Evolutionary conservation across 129 eudicot species (phyloP).

Genomic region (Saposhnikovia divaricata): DNA sequence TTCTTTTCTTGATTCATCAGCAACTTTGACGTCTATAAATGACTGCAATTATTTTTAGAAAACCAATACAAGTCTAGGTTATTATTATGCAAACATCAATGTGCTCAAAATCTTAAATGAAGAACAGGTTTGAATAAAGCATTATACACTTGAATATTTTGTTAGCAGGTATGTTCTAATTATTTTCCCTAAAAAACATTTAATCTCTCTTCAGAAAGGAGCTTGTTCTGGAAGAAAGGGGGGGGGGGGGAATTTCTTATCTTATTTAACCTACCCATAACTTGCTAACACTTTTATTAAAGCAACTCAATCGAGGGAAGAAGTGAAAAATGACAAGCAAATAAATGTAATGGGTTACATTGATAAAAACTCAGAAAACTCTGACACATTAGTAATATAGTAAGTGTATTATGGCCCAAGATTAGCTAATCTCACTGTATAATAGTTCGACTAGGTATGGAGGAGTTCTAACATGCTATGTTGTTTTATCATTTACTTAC

Average conservation of each 20-base stretch:
- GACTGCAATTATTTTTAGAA: constrained; percentile 28
- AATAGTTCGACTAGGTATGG: background rate
- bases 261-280: background rate
- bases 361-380: background rate
- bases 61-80: background rate
- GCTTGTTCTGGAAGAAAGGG: background rate
- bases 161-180: background rate
- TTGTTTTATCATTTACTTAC: background rate
- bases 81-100: background rate
- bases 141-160: background rate
- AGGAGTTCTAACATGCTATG: background rate
- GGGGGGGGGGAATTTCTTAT: background rate
- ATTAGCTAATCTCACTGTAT: too few relatives aligned
- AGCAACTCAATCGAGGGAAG: background rate
- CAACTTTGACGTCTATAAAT: constrained; percentile 27
- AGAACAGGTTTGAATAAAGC: too few relatives aligned
- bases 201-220: background rate
- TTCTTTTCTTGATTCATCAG: constrained; percentile 45
- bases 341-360: background rate
- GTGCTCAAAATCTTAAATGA: background rate
- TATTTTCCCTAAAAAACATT: too few relatives aligned
- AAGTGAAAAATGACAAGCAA: background rate
- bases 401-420: background rate
- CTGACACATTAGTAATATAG: background rate
- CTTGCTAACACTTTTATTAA: background rate